Percentiles rank a stretch among this genome's conserved stretches.
Conservation (phyloP, 495 filamentous ascomycete species). For the Penicillium canariense region DNA sequence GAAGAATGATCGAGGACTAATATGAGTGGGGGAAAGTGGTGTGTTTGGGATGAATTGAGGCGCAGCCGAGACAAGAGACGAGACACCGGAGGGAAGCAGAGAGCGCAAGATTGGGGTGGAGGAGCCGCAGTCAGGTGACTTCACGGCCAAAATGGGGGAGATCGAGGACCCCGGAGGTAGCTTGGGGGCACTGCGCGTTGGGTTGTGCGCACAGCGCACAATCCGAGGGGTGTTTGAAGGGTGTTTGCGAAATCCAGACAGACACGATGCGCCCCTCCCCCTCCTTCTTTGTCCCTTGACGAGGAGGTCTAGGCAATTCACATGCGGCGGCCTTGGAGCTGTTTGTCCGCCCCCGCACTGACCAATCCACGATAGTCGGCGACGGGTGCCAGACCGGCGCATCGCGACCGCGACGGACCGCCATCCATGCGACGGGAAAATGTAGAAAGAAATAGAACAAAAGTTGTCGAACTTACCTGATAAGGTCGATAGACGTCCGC, state of each 20-base stretch:
- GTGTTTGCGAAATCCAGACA: background rate
- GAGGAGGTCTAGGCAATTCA: background rate
- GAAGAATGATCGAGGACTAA: background rate
- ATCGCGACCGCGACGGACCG: slow-evolving; percentile 5
- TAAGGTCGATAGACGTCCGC: slow-evolving; percentile 57
- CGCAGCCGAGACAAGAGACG: slow-evolving; percentile 6
- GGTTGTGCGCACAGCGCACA: slow-evolving; percentile 14
- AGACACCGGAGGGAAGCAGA: background rate
- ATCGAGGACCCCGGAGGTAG: slow-evolving; percentile 21
- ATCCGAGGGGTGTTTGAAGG: background rate
- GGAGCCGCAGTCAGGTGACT: slow-evolving; percentile 30
- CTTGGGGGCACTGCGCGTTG: slow-evolving; percentile 9
- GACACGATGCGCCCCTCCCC: background rate
- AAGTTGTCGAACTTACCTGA: slow-evolving; percentile 44
- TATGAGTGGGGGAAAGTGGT: background rate
- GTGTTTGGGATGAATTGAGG: background rate
- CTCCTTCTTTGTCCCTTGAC: background rate
- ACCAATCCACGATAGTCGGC: slow-evolving; percentile 21
- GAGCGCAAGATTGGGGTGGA: slow-evolving; percentile 2
- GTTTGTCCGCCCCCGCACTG: slow-evolving; percentile 27
- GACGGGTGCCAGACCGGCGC: background rate
- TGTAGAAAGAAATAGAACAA: slow-evolving; percentile 3
- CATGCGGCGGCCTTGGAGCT: background rate
- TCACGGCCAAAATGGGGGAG: slow-evolving; percentile 9
- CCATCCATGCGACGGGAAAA: slow-evolving; percentile 3